Base-by-base conservation (phyloP, 768 basidiomycete species). In the Suillus alpinus region DNA sequence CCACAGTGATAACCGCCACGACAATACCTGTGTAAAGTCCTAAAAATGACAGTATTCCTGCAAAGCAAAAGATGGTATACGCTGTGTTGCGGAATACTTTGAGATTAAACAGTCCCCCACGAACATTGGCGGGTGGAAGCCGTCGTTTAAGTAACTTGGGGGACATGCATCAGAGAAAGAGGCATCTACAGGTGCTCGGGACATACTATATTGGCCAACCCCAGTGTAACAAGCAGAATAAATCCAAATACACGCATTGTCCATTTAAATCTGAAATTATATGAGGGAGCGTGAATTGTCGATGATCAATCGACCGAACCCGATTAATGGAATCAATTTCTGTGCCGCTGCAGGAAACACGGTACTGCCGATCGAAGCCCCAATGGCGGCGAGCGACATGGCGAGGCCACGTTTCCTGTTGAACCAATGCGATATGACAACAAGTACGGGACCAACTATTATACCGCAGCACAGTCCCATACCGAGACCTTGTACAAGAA, bases 381-480 rank as follows among this genome's bases (percentile, higher is more conserved):
- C 89, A 12, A 85, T 75, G 0, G 91, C 86, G 10, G 81, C 76
- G 18, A 88, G 60, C 2, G 89, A 89, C 71, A 90, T 70, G 0
- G 84, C 88, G 4, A 85, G 60, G 0, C 83, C 81, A 41, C 84
- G 76, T 39, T 74, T 78, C 60, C 75, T 81, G 10, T 26, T 82
- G 76, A 91, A 92, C 89, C 90, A 92, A 68, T 92, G 89, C 1
- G 86, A 81, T 1, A 88, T 69, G 34, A 88, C 75, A 1, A 83
- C 82, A 4, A 84, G 72, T 2, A 84, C 80, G 0, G 86, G 85
- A 4, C 86, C 84, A 52, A 87, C 90, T 8, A 91, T 76, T 8
- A 86, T 72, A 2, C 89, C 89, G 36, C 76, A 76, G 10, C 79
- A 79, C 6, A 89, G 85, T 23, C 91, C 91, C 13, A 85, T 72